These are phyloP conservation scores for Diplodia corticola DNA, from an alignment of 2,329 filamentous ascomycete species.

Conservation along the genomic window DNA sequence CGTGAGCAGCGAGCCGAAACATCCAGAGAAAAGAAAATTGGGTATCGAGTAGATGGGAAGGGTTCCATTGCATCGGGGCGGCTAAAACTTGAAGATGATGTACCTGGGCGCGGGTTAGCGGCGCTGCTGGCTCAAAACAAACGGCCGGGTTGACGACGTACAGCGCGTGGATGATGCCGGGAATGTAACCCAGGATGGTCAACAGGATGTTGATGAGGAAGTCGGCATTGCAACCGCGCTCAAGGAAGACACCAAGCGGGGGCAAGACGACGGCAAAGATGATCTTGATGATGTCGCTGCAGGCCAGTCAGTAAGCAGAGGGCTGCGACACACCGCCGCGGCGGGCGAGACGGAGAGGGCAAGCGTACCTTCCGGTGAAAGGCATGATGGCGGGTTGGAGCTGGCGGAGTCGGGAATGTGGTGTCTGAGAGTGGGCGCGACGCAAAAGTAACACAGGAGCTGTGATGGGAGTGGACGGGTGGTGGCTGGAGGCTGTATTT, in stretches of 20 bases:
- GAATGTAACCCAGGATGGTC: constrained; percentile 62
- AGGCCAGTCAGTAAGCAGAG: constrained; percentile 7
- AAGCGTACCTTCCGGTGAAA: constrained; percentile 59
- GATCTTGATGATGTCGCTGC: constrained; percentile 75
- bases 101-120: constrained; percentile 51
- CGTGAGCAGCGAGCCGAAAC: constrained; percentile 15
- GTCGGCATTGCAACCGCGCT: constrained; percentile 84
- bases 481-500: constrained; percentile 10
- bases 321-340: background rate
- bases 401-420: background rate
- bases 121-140: background rate
- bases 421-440: background rate
- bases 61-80: constrained; percentile 11
- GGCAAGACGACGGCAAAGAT: constrained; percentile 88
- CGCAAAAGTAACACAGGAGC: background rate
- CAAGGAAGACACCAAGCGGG: constrained; percentile 89
- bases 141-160: constrained; percentile 52
- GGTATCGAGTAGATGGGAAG: constrained; percentile 35
- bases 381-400: constrained; percentile 50
- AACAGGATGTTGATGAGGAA: constrained; percentile 90
- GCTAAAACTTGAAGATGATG: constrained; percentile 87
- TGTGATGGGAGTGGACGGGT: background rate
- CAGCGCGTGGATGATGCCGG: constrained; percentile 88
- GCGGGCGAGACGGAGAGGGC: background rate
- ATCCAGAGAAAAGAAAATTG: constrained; percentile 27